These are phyloP conservation scores for Apiotrichum gamsii DNA, from an alignment of 1,284 basidiomycete species.

Conservation along the genomic window DNA sequence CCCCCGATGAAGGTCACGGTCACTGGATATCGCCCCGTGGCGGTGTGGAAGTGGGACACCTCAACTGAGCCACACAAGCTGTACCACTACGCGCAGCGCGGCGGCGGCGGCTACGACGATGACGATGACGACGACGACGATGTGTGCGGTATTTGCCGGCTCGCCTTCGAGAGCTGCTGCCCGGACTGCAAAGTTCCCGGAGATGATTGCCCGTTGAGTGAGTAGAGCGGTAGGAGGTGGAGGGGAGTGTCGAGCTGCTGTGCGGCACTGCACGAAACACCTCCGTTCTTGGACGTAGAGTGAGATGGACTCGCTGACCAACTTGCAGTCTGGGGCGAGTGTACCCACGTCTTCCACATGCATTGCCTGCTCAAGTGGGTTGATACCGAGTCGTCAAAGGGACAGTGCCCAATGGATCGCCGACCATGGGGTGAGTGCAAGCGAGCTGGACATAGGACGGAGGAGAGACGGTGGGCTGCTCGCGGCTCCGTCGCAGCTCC, in stretches of 20 bases:
- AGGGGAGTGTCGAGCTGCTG: background rate
- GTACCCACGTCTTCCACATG: constrained; percentile 91
- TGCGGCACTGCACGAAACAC: background rate
- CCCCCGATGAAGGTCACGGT: constrained; percentile 43
- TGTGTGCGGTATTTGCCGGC: constrained; percentile 88
- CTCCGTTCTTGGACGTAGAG: constrained; percentile 77
- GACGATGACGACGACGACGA: constrained; percentile 69
- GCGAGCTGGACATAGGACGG: too few species aligned
- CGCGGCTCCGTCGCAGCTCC: background rate
- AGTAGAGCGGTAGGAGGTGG: constrained; percentile 34
- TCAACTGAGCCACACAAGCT: constrained; percentile 40
- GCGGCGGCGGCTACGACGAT: constrained; percentile 43
- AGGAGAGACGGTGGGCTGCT: background rate
- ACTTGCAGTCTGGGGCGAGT: constrained; percentile 76
- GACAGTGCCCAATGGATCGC: constrained; percentile 91
- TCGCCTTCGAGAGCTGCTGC: constrained; percentile 85
- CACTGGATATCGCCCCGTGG: constrained; percentile 40
- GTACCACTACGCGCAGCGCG: constrained; percentile 12
- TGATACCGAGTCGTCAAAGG: constrained; percentile 73
- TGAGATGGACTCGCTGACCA: background rate
- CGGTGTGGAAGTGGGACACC: constrained; percentile 46
- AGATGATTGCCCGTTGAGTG: constrained; percentile 93
- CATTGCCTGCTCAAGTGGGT: constrained; percentile 94
- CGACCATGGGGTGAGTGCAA: constrained; percentile 72
- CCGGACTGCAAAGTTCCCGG: constrained; percentile 89